Evolutionary conservation across 129 eudicot species (phyloP).

Genomic region (Tanacetum coccineum): DNA sequence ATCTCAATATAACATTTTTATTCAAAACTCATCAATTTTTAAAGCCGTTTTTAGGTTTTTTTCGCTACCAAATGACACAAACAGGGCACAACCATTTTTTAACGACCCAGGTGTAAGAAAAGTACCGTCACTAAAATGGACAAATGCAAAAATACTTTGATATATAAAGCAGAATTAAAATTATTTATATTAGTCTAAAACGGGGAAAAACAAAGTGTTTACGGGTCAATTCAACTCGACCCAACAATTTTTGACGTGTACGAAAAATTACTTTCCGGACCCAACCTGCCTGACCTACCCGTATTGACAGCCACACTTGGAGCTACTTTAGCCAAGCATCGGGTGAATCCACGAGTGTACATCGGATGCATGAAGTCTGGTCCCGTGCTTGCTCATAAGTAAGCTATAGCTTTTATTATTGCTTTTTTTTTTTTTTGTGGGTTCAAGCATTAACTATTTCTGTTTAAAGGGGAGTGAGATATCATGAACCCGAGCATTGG

Average conservation of each 20-base stretch:
- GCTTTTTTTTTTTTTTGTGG: slow-evolving; percentile 6
- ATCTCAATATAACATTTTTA: too few species aligned
- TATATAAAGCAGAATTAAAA: neutral
- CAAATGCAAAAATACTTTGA: neutral
- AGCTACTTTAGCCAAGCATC: slow-evolving; percentile 69
- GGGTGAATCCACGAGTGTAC: slow-evolving; percentile 64
- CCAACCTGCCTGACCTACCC: neutral
- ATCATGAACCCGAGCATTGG: slow-evolving; percentile 96
- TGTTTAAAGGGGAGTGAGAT: slow-evolving; percentile 75
- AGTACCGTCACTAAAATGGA: too few species aligned
- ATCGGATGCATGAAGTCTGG: slow-evolving; percentile 98
- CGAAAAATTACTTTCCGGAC: neutral
- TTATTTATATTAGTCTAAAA: too few species aligned
- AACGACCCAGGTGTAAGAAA: too few species aligned
- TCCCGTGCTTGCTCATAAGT: slow-evolving; percentile 89
- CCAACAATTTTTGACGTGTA: neutral
- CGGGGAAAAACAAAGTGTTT: neutral
- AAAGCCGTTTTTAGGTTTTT: too few species aligned
- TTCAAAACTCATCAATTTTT: too few species aligned
- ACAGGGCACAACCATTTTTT: too few species aligned
- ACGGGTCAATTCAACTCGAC: neutral
- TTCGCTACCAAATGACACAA: too few species aligned
- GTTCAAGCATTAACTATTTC: slow-evolving; percentile 1
- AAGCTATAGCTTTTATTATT: slow-evolving; percentile 22
- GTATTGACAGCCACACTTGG: slow-evolving; percentile 71